Base-by-base conservation (phyloP, 768 basidiomycete species). In the Suillus sp. region DNA sequence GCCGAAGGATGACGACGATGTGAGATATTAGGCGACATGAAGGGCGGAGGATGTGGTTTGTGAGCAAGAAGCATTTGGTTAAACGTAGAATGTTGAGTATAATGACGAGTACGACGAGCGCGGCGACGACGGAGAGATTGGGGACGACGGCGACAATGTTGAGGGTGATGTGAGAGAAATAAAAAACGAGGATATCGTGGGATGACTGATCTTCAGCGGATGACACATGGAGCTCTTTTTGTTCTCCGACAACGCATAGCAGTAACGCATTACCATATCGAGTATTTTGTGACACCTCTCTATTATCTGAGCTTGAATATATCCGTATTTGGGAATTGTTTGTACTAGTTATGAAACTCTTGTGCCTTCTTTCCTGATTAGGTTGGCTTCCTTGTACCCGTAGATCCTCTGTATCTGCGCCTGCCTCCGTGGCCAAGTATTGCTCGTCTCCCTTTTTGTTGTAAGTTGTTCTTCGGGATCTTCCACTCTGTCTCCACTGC, bases 1-100 rank as follows among this genome's bases (percentile, higher is more conserved):
- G 90, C 90, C 0, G 90, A 91, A 22, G 90, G 86, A 70, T 86
- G 84, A 60, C 91, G 81, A 64, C 85, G 80, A 73, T 90, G 90
- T 25, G 79, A 72, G 45, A 67, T 64, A 9, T 71, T 69, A 27
- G 69, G 77, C 8, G 71, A 67, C 71, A 75, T 73, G 59, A 54
- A 38, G 55, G 74, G 70, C 40, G 69, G 60, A 1, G 68, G 69
- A 0, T 78, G 68, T 61, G 79, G 80, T 40, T 77, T 76, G 66
- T 73, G 82, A 40, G 74, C 70, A 72, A 82, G 80, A 10, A 83
- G 67, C 82, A 83, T 83, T 37, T 62, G 65, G 62, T 63, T 27
- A 60, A 60, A 56, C 7, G 59, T 59, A 45, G 37, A 32, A 25
- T 37, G 69, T 55, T 38, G 63, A 62, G 62, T 57, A 35, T 45